phyloP scores from a whole-genome alignment of 352 stramenopile species.

The Globisporangium heterothallicum region DNA sequence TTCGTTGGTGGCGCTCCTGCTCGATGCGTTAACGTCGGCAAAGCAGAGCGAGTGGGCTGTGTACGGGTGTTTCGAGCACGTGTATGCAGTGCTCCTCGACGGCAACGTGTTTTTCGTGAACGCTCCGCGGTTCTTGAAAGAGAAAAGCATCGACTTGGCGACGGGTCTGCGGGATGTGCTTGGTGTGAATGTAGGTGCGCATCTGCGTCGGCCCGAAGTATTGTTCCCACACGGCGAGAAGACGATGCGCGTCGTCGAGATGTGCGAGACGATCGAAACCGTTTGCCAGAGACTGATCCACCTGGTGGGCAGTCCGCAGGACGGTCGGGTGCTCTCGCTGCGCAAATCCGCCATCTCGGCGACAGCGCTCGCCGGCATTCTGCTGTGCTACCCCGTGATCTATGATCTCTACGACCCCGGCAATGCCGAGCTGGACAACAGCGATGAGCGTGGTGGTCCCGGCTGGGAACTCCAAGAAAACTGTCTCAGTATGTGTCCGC shows the following conservation, averaged over 20 bases:
- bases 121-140: constrained; percentile 21
- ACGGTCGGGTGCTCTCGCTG: not conserved
- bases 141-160: constrained; percentile 25
- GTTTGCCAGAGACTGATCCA: constrained; percentile 4
- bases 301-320: not conserved
- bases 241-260: not conserved
- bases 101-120: constrained; percentile 46
- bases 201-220: constrained; percentile 9
- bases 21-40: constrained; percentile 12
- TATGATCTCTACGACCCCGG: constrained; percentile 23
- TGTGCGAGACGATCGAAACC: not conserved
- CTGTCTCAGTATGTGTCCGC: constrained; percentile 45
- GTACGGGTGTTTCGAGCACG: not conserved
- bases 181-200: constrained; percentile 32
- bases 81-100: constrained; percentile 27
- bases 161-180: constrained; percentile 15
- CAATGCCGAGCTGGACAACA: too few relatives aligned
- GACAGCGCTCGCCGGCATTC: constrained; percentile 29
- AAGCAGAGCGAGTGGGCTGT: not conserved
- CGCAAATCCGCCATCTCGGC: not conserved
- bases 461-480: constrained; percentile 36
- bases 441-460: not conserved
- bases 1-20: constrained; percentile 17
- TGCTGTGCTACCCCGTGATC: constrained; percentile 40
- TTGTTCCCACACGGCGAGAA: constrained; percentile 6